A percentile compares a stretch with the other conserved stretches of the same genome.
These are phyloP conservation scores for Cladobotryum protrusum DNA, from an alignment of 2,329 filamentous ascomycete species.

Conservation along the genomic window DNA sequence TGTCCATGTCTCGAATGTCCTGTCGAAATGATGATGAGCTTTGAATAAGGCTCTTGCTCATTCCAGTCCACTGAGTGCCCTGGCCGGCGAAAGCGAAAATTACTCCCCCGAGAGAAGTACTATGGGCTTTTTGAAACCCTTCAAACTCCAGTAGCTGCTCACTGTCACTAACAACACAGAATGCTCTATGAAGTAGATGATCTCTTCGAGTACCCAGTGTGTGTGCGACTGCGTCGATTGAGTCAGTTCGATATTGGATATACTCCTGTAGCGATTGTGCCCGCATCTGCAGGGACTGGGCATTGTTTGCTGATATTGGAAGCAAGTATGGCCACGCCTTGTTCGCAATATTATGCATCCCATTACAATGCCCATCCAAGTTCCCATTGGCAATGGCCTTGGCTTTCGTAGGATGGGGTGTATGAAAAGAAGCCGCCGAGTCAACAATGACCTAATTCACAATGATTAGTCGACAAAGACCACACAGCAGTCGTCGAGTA, in stretches of 20 bases:
- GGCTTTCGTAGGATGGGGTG: neutral
- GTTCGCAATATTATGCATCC: too few relatives aligned
- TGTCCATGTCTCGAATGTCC: conserved; percentile 10
- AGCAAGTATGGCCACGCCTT: neutral
- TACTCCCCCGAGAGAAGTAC: too few relatives aligned
- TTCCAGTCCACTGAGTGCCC: conserved; percentile 29
- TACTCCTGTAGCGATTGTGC: conserved; percentile 17
- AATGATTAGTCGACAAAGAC: neutral
- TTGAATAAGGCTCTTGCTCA: conserved; percentile 21
- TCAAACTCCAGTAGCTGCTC: neutral
- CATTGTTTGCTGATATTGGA: conserved; percentile 6
- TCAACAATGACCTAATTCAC: neutral
- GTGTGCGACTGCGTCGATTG: conserved; percentile 10
- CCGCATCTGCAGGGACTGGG: conserved; percentile 1
- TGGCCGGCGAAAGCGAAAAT: conserved; percentile 29
- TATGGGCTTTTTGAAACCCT: neutral
- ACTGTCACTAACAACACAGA: conserved; percentile 1
- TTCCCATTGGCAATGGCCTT: neutral
- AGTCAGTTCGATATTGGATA: conserved; percentile 11
- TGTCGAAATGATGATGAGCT: conserved; percentile 3
- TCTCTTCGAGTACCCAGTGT: conserved; percentile 12
- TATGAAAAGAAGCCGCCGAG: neutral
- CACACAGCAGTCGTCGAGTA: neutral
- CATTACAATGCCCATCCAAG: neutral
- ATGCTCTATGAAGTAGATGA: conserved; percentile 8